Conservation (phyloP, 2,329 filamentous ascomycete species). For the Fusarium falciforme region DNA sequence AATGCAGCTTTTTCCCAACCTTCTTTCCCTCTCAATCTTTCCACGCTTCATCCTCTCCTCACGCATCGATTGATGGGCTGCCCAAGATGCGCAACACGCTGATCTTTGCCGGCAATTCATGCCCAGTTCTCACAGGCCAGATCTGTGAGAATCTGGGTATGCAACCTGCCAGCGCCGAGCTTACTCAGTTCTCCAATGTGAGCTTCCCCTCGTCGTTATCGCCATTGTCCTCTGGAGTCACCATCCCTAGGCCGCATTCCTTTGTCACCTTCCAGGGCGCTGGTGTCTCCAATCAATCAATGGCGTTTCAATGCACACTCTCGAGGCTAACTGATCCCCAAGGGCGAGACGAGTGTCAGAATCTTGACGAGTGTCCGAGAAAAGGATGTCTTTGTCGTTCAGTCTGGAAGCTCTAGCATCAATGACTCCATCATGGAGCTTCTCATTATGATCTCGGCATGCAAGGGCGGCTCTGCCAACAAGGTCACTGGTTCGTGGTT, state of each 20-base stretch:
- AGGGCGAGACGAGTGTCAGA: constrained; percentile 78
- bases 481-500: constrained; percentile 85
- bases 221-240: constrained; percentile 17
- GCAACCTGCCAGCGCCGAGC: constrained; percentile 71
- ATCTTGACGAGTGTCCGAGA: constrained; percentile 86
- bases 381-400: constrained; percentile 98
- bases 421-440: constrained; percentile 99
- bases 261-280: neutral
- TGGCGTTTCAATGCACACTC: constrained; percentile 14
- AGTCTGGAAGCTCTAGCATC: constrained; percentile 94
- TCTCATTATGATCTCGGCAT: constrained; percentile 98
- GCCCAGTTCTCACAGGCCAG: constrained; percentile 71
- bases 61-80: constrained; percentile 41
- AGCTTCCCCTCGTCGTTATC: constrained; percentile 50
- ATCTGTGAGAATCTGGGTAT: constrained; percentile 78
- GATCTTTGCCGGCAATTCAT: constrained; percentile 76
- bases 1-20: constrained; percentile 30
- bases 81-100: constrained; percentile 72
- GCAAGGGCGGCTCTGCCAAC: constrained; percentile 96
- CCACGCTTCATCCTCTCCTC: constrained; percentile 37
- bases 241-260: constrained; percentile 22
- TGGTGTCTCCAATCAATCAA: neutral
- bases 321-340: constrained; percentile 38
- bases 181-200: constrained; percentile 78
- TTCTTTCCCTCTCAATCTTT: constrained; percentile 37